Evolutionary conservation across 768 basidiomycete species (phyloP).

Genomic region (Rossbeevera mucosa): DNA sequence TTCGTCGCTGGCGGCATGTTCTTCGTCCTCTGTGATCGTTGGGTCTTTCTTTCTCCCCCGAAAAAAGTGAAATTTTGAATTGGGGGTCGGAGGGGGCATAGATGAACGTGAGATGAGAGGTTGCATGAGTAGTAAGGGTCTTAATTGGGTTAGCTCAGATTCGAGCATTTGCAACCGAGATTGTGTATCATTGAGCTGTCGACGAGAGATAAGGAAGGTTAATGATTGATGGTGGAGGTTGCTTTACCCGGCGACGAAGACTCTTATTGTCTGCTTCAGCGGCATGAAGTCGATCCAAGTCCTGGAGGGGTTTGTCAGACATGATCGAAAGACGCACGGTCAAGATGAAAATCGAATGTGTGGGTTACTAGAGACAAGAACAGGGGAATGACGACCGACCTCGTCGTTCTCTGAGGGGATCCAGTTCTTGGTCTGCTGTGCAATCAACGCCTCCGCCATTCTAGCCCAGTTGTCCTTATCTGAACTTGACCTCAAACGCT

Average conservation of each 20-base stretch:
- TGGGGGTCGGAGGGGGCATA: conserved; percentile 19
- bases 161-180: conserved; percentile 53
- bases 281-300: conserved; percentile 48
- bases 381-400: conserved; percentile 30
- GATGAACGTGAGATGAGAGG: conserved; percentile 34
- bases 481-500: conserved; percentile 55
- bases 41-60: conserved; percentile 28
- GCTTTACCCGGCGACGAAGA: conserved; percentile 56
- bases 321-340: neutral
- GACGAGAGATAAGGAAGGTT: conserved; percentile 6
- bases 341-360: neutral
- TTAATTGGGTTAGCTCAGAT: conserved; percentile 57
- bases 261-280: conserved; percentile 58
- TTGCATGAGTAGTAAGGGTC: conserved; percentile 66
- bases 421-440: conserved; percentile 41
- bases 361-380: neutral
- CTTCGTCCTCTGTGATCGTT: conserved; percentile 24
- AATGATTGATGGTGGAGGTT: neutral
- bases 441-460: conserved; percentile 61
- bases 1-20: conserved; percentile 22
- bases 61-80: conserved; percentile 15
- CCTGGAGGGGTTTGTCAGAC: conserved; percentile 37
- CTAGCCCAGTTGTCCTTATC: conserved; percentile 64
- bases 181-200: conserved; percentile 57
- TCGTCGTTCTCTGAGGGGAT: conserved; percentile 37